Evolutionary conservation across 2,329 filamentous ascomycete species (phyloP).

Genomic region (Fusarium duplospermum): DNA sequence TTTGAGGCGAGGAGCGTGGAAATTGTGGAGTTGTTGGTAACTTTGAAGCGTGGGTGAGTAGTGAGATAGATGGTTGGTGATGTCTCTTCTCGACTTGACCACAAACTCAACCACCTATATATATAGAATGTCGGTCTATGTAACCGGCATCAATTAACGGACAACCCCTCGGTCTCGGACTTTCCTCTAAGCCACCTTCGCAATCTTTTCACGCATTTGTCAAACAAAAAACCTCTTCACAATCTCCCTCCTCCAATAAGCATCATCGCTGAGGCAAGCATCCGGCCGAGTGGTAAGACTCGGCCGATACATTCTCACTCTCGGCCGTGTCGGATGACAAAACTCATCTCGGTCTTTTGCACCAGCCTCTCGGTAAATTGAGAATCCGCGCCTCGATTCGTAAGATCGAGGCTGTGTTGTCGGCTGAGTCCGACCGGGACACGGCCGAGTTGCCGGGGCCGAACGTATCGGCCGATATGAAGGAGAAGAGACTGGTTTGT

Average conservation of each 20-base stretch:
- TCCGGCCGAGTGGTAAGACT: slow-evolving; percentile 6
- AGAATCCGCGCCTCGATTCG: neutral
- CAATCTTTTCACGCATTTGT: neutral
- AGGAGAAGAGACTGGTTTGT: fast-evolving
- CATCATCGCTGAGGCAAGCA: neutral
- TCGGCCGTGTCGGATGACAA: slow-evolving; percentile 12
- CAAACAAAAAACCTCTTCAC: neutral
- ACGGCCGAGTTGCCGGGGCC: neutral
- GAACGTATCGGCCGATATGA: slow-evolving; percentile 7
- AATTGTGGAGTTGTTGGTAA: too few species aligned
- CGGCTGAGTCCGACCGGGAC: neutral
- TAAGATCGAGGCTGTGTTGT: neutral
- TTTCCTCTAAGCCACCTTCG: neutral
- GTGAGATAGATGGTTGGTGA: neutral
- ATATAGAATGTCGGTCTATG: neutral
- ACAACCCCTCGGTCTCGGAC: neutral
- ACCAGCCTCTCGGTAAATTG: neutral
- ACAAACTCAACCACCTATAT: neutral
- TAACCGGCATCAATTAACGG: neutral
- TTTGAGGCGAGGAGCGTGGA: too few species aligned
- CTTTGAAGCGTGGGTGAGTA: neutral
- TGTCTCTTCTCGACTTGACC: too few species aligned
- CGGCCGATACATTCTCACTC: neutral
- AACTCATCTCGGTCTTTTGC: neutral
- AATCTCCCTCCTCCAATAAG: slow-evolving; percentile 16